phyloP scores from a whole-genome alignment of 306 rosid species.

The Morella rubra region DNA sequence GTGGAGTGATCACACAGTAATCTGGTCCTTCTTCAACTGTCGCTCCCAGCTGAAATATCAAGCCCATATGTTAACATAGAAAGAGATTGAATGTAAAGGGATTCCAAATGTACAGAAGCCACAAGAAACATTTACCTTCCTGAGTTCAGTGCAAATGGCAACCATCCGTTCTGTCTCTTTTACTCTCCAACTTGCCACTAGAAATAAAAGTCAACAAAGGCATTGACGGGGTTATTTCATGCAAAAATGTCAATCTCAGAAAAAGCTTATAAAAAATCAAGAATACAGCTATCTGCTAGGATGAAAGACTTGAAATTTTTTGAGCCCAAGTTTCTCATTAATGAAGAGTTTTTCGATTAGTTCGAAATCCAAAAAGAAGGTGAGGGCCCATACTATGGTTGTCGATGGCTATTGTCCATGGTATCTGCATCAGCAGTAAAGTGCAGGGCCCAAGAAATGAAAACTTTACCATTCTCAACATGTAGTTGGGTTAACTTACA shows the following conservation, averaged over 20 bases:
- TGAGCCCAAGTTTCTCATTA: no score
- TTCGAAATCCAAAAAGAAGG: neutral
- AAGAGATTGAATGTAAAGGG: neutral
- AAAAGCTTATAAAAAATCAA: no score
- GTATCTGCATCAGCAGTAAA: neutral
- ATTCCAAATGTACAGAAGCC: slow-evolving; percentile 14
- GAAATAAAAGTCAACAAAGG: slow-evolving; percentile 26
- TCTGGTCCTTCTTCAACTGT: slow-evolving; percentile 97
- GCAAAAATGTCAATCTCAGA: neutral
- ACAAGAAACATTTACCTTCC: slow-evolving; percentile 58
- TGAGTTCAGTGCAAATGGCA: slow-evolving; percentile 97
- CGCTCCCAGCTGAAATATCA: slow-evolving; percentile 80
- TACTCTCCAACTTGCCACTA: slow-evolving; percentile 99
- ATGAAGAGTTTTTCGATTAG: neutral
- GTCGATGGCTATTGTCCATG: neutral
- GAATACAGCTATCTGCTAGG: no score
- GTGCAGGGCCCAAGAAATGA: neutral
- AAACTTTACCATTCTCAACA: neutral
- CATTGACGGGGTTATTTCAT: slow-evolving; percentile 7
- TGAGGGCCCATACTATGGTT: neutral
- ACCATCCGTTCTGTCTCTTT: slow-evolving; percentile 99
- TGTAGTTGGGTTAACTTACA: neutral
- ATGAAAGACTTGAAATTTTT: no score
- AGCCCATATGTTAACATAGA: neutral
- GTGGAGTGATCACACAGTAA: slow-evolving; percentile 94